Conservation (phyloP, 176 grass and related monocot genomes). For the Areca catechu region DNA sequence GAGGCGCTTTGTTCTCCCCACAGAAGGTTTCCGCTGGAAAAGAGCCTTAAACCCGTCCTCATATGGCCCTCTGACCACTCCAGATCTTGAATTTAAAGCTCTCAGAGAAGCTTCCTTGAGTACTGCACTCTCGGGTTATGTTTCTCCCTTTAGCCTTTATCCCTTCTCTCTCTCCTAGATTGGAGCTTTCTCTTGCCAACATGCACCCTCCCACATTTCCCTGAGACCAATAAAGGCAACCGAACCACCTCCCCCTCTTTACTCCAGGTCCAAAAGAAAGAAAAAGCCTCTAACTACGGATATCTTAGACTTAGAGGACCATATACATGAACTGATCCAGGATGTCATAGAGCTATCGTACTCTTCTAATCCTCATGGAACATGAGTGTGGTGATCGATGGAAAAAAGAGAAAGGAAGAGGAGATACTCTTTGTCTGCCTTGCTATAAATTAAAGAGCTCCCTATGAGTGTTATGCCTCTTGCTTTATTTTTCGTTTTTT, state of each 20-base stretch:
- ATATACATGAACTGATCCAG: conserved; percentile 11
- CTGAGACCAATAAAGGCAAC: conserved; percentile 30
- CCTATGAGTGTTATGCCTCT: not conserved
- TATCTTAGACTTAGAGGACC: conserved; percentile 1
- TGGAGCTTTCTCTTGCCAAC: no score
- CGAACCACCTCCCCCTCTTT: conserved; percentile 19
- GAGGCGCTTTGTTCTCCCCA: no score
- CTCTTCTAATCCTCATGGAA: conserved; percentile 29
- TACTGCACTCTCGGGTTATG: no score
- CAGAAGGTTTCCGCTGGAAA: no score
- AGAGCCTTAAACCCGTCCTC: no score
- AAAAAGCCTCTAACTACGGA: conserved; percentile 12
- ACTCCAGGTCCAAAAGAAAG: conserved; percentile 15
- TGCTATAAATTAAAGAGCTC: not conserved
- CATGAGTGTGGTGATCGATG: not conserved
- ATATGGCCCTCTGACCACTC: no score
- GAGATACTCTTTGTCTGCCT: conserved; percentile 12
- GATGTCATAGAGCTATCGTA: conserved; percentile 21
- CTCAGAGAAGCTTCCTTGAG: no score
- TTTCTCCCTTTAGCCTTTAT: no score
- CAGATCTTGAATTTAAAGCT: no score
- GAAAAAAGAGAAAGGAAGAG: not conserved
- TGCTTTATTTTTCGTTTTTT: not conserved
- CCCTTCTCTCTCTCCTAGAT: not conserved
- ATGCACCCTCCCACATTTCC: conserved; percentile 18